phyloP scores from a whole-genome alignment of 768 basidiomycete species.

The Lactarius hengduanensis region DNA sequence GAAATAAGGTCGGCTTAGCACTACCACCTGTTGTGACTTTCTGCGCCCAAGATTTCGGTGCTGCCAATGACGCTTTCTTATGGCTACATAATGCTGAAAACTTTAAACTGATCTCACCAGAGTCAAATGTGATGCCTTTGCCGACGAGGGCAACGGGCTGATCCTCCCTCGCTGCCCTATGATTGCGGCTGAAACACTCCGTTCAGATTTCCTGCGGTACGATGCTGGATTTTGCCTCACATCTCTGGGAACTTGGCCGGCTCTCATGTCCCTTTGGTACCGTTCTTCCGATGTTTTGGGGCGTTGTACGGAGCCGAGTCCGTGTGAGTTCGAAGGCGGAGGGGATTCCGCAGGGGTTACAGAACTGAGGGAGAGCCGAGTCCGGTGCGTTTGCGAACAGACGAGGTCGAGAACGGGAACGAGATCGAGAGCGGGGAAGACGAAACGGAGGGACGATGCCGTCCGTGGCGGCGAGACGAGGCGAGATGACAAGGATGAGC shows the following conservation, averaged over 20 bases:
- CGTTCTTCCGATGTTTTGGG: conserved; percentile 79
- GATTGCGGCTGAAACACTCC: conserved; percentile 60
- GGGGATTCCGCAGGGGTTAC: too few species aligned
- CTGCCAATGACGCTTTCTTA: neutral
- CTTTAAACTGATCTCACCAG: conserved; percentile 86
- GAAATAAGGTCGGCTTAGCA: too few species aligned
- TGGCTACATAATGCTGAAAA: conserved; percentile 52
- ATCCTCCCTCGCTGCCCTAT: conserved; percentile 56
- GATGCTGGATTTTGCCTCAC: conserved; percentile 36
- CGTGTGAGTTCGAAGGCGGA: too few species aligned
- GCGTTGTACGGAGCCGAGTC: conserved; percentile 35
- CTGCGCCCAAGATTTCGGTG: too few species aligned
- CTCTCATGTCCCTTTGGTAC: conserved; percentile 76
- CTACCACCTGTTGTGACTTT: too few species aligned
- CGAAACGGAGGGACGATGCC: too few species aligned
- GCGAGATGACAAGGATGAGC: too few species aligned
- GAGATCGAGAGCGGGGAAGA: too few species aligned
- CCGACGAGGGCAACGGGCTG: conserved; percentile 76
- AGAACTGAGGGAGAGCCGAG: too few species aligned
- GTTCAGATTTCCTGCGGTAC: conserved; percentile 1
- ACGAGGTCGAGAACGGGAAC: too few species aligned
- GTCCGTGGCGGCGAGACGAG: too few species aligned
- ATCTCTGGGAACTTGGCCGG: conserved; percentile 88
- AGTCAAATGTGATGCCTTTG: conserved; percentile 89
- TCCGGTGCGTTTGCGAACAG: too few species aligned